Conservation (phyloP, 805 yeast genomes). For the Cyberlindnera euphorbiae region DNA sequence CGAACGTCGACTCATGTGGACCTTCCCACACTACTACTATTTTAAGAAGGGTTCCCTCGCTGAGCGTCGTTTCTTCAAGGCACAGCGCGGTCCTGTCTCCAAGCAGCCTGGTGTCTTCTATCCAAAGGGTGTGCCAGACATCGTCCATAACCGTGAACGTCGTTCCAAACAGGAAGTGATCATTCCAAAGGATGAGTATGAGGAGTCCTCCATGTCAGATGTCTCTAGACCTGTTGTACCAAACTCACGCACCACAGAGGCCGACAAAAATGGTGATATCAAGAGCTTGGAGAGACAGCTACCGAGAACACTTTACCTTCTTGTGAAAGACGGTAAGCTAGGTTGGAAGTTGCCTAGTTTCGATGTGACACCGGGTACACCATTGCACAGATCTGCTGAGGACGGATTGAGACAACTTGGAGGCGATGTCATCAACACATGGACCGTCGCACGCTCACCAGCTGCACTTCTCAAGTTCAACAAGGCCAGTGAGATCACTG, state of each 20-base stretch:
- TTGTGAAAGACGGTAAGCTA: slow-evolving; percentile 43
- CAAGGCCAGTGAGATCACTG: slow-evolving; percentile 20
- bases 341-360: slow-evolving; percentile 85
- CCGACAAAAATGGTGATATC: slow-evolving; percentile 61
- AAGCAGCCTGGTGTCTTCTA: slow-evolving; percentile 73
- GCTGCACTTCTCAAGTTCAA: slow-evolving; percentile 56
- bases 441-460: slow-evolving; percentile 90
- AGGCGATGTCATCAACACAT: slow-evolving; percentile 72
- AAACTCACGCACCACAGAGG: slow-evolving; percentile 69
- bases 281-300: slow-evolving; percentile 74
- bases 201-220: slow-evolving; percentile 43
- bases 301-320: slow-evolving; percentile 72
- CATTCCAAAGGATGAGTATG: slow-evolving; percentile 54
- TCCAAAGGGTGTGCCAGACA: slow-evolving; percentile 80
- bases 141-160: slow-evolving; percentile 86
- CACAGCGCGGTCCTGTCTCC: slow-evolving; percentile 70
- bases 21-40: slow-evolving; percentile 91
- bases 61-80: slow-evolving; percentile 71
- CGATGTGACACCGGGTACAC: slow-evolving; percentile 33
- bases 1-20: slow-evolving; percentile 92
- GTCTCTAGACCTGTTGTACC: slow-evolving; percentile 65
- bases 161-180: slow-evolving; percentile 70
- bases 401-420: slow-evolving; percentile 66
- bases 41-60: slow-evolving; percentile 86
- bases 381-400: slow-evolving; percentile 70